Conservation (phyloP, 1,139 yeast species). For the Wickerhamomyces sp. region DNA sequence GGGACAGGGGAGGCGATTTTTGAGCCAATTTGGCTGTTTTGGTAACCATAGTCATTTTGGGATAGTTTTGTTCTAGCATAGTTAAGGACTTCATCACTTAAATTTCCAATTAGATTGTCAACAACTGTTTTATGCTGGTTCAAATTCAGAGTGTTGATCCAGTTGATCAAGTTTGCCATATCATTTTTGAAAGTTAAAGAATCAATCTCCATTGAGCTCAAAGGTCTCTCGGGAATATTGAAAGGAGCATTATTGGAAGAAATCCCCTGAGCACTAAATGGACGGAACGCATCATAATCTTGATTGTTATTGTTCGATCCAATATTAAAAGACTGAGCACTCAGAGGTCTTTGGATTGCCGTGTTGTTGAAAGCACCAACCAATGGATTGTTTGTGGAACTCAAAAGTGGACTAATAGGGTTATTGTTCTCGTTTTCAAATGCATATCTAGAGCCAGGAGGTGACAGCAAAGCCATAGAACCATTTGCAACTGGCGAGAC, state of each 20-base stretch:
- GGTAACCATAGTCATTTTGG: conserved; percentile 17
- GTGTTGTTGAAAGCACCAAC: conserved; percentile 20
- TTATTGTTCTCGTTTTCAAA: conserved; percentile 25
- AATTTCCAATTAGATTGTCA: conserved; percentile 49
- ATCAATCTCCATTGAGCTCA: conserved; percentile 27
- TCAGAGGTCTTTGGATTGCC: conserved; percentile 23
- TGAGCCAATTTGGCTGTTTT: conserved; percentile 16
- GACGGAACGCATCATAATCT: conserved; percentile 24
- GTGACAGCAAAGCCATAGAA: conserved; percentile 30
- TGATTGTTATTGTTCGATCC: conserved; percentile 1
- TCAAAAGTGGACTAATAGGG: conserved; percentile 19
- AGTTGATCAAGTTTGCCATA: conserved; percentile 48
- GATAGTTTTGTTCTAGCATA: conserved; percentile 38
- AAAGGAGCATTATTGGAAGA: conserved; percentile 3
- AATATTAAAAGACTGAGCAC: conserved; percentile 21
- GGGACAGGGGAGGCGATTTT: conserved; percentile 25
- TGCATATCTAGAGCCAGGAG: conserved; percentile 35
- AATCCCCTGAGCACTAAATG: conserved; percentile 17
- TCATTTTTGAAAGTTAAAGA: conserved; percentile 37
- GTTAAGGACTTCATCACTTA: conserved; percentile 44
- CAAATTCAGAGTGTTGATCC: conserved; percentile 54
- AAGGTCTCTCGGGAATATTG: conserved; percentile 23
- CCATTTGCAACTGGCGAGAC: conserved; percentile 37
- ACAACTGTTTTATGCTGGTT: conserved; percentile 55
- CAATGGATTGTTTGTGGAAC: conserved; percentile 9